A percentile compares a stretch with the other conserved stretches of the same genome.
These are phyloP conservation scores for Dichotomopilus funicola DNA, from an alignment of 2,329 filamentous ascomycete species.

Conservation along the genomic window DNA sequence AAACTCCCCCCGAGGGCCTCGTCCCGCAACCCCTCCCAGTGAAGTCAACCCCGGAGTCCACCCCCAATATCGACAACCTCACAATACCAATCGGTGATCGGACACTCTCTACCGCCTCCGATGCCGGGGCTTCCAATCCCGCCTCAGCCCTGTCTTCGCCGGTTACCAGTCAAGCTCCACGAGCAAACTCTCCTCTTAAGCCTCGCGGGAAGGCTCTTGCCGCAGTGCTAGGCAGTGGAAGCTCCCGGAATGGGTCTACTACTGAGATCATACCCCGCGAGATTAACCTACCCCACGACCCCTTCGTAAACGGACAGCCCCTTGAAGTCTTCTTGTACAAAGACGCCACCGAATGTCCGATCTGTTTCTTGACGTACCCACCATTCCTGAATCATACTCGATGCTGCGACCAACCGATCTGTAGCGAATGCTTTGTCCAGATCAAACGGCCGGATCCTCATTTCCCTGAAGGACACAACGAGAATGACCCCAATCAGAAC, in stretches of 20 bases:
- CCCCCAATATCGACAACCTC: slow-evolving; percentile 60
- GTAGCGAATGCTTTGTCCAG: slow-evolving; percentile 97
- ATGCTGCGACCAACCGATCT: slow-evolving; percentile 94
- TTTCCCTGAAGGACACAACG: slow-evolving; percentile 69
- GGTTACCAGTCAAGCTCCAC: slow-evolving; percentile 38
- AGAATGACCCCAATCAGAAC: slow-evolving; percentile 32
- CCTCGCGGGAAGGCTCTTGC: slow-evolving; percentile 85
- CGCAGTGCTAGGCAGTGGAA: slow-evolving; percentile 65
- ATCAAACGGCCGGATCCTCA: slow-evolving; percentile 94
- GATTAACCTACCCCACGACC: slow-evolving; percentile 70
- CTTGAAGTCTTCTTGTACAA: slow-evolving; percentile 93
- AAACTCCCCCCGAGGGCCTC: slow-evolving; percentile 65
- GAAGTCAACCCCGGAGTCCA: slow-evolving; percentile 45
- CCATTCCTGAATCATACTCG: slow-evolving; percentile 89
- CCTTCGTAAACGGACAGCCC: slow-evolving; percentile 88
- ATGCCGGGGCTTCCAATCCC: slow-evolving; percentile 55
- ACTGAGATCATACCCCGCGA: slow-evolving; percentile 71
- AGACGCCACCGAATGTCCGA: slow-evolving; percentile 82
- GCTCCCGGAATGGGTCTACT: slow-evolving; percentile 66
- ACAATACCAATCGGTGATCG: slow-evolving; percentile 74
- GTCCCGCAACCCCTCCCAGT: slow-evolving; percentile 41
- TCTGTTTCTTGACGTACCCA: slow-evolving; percentile 94
- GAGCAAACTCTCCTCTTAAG: slow-evolving; percentile 60
- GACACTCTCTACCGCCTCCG: slow-evolving; percentile 73
- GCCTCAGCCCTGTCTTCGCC: slow-evolving; percentile 56